Evolutionary conservation across 1,284 basidiomycete species (phyloP), one percentile per base, ranked within the genome.

Genomic region (Sporisorium sorghi): DNA sequence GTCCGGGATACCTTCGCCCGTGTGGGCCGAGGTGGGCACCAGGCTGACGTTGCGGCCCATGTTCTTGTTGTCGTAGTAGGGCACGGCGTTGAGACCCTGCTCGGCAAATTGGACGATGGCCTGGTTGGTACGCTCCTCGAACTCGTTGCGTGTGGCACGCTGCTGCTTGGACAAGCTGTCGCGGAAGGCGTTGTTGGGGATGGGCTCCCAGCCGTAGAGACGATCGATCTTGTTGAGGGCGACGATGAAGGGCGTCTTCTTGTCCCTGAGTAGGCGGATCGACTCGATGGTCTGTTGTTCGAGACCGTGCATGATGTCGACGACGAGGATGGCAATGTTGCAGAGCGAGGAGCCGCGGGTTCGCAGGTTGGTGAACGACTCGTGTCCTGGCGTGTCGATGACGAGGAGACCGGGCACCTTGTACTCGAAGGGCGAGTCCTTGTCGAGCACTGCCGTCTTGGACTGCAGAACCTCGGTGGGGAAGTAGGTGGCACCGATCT

Each of bases 401-500:
- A 99, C 86, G 61, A 99, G 89, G 26, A 99, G 89, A 86, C 97
- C 97, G 33, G 97, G 97, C 67, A 98, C 91, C 86, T 98, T 96
- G 88, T 96, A 97, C 80, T 98, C 93, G 86, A 93, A 91, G 35
- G 86, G 86, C 64, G 90, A 90, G 76, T 93, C 91, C 86, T 89
- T 91, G 86, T 97, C 96, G 86, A 99, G 87, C 19, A 97, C 94
- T 19, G 88, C 87, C 1, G 96, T 98, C 88, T 99, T 99, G 59
- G 90, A 89, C 86, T 91, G 90, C 85, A 99, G 97, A 8, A 94
- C 94, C n/a, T 95, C 92, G 51, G 92, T 91, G 49, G 97, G 97
- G 90, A 99, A 99, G 88, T 97, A 99, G 0, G 97, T 99, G n/a
- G 97, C 97, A 88, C 97, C 97, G 78, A 99, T 99, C 85, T 99